A percentile compares a stretch with the other conserved stretches of the same genome.
phyloP scores from a whole-genome alignment of 2,329 filamentous ascomycete species.

The Trichophyton simii region DNA sequence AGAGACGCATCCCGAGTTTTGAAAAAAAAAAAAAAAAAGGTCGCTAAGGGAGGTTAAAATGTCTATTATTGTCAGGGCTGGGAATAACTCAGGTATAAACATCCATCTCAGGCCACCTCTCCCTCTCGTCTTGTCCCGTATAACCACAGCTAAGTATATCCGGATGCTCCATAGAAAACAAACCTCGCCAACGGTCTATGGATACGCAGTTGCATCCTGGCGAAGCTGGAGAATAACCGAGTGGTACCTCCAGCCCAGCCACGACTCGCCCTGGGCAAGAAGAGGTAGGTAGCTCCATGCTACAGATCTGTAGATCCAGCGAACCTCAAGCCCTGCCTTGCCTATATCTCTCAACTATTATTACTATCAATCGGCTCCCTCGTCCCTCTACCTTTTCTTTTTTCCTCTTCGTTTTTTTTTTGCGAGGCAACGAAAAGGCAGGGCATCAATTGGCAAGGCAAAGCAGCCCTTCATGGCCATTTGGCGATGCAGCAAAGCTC shows the following conservation, averaged over 20 bases:
- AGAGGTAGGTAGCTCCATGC: not conserved
- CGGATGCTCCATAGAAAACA: too few relatives aligned
- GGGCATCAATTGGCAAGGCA: not conserved
- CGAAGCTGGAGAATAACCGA: not conserved
- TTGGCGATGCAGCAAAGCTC: not conserved
- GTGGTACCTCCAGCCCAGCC: not conserved
- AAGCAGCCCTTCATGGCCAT: not conserved
- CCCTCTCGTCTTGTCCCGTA: too few relatives aligned
- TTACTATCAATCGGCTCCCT: too few relatives aligned
- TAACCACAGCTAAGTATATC: too few relatives aligned
- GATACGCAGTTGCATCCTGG: too few relatives aligned
- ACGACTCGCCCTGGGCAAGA: not conserved
- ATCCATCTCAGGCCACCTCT: too few relatives aligned
- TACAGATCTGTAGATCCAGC: not conserved
- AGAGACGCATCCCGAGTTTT: not conserved
- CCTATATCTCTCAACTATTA: not conserved
- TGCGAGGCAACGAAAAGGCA: too few relatives aligned
- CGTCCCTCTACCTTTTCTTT: not conserved
- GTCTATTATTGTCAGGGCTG: not conserved
- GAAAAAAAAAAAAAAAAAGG: not conserved
- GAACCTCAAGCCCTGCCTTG: not conserved
- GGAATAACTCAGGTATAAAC: too few relatives aligned
- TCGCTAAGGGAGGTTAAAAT: not conserved
- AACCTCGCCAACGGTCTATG: too few relatives aligned
- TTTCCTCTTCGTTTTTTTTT: not conserved